These are phyloP conservation scores for Oidiodendron maius DNA, from an alignment of 495 filamentous ascomycete genomes.

Conservation along the genomic window DNA sequence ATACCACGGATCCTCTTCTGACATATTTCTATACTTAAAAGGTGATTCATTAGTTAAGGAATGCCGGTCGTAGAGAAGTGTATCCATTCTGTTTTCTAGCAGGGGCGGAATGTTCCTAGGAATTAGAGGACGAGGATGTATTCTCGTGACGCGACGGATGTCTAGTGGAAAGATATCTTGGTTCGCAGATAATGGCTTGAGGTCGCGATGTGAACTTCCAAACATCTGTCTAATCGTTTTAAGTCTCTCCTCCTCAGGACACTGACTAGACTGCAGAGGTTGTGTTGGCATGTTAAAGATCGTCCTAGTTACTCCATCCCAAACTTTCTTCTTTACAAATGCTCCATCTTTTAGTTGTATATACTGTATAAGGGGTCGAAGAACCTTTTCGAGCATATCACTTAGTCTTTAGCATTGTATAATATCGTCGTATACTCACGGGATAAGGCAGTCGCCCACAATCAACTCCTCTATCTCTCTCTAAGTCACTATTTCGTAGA, in stretches of 20 bases:
- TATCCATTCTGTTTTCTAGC: not conserved
- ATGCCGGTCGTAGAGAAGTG: not conserved
- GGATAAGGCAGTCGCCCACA: conserved; percentile 20
- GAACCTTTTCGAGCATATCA: conserved; percentile 1
- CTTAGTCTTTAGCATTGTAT: not conserved
- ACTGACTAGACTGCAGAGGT: not conserved
- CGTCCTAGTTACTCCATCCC: conserved; percentile 20
- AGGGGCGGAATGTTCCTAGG: not conserved
- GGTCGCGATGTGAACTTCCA: conserved; percentile 7
- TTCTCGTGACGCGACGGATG: conserved; percentile 7
- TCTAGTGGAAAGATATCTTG: conserved; percentile 12
- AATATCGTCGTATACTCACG: not conserved
- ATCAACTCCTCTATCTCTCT: conserved; percentile 19
- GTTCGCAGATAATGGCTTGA: not conserved
- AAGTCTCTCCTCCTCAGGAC: not conserved
- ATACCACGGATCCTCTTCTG: conserved; percentile 16
- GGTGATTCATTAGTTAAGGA: not conserved
- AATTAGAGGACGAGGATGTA: not conserved
- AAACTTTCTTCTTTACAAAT: conserved; percentile 14
- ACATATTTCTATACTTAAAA: not conserved
- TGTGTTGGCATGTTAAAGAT: conserved; percentile 22
- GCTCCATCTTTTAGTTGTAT: not conserved
- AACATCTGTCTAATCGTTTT: not conserved
- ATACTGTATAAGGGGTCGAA: conserved; percentile 8
- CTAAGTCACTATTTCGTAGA: not conserved